Evolutionary conservation across 306 rosid genomes (phyloP), one percentile per base, ranked within the genome.

Genomic region (Pueraria montana): DNA sequence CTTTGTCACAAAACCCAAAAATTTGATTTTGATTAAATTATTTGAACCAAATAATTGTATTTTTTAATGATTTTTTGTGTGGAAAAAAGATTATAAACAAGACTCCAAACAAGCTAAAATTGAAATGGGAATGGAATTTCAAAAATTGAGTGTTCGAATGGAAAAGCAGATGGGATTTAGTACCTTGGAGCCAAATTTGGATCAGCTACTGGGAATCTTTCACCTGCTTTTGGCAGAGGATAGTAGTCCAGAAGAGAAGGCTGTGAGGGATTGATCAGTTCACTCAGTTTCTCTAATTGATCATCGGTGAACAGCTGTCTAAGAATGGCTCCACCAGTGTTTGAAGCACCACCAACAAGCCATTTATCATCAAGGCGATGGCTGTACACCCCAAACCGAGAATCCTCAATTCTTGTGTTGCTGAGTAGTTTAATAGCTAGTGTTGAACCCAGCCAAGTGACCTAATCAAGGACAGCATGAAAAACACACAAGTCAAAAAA

Each of bases 301-400:
- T 89, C 89, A 65, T 95, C 97, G 0, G 94, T 91, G 78, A 95
- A 95, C 4, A 95, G 69, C 84, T 90, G 89, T 82, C 94, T 91
- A 78, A 95, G 97, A 81, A 89, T 95, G 52, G 94, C 95, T 82
- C 97, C 97, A 12, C 98, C 97, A 3, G 97, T 90, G 88, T 95
- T 95, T 85, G 98, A 95, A 68, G 98, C 98, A 55, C 97, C 98
- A 71, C 97, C 98, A 83, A 95, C 98, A 5, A 95, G 97, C 98
- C 97, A 95, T 87, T 90, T 90, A 86, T 91, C 93, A 68, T 91
- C 98, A n/a, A 95, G 95, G 73, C 98, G 97, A 90, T 95, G 98
- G 81, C 98, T 95, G 69, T 95, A 95, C 73, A 95, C 97, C 69
- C 98, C 98, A 87, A 88, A 95, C 18, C 94, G 88, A 58, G 98